phyloP scores from a whole-genome alignment of 371 early-diverging fungal species.

The Astathelohania contejeani region DNA sequence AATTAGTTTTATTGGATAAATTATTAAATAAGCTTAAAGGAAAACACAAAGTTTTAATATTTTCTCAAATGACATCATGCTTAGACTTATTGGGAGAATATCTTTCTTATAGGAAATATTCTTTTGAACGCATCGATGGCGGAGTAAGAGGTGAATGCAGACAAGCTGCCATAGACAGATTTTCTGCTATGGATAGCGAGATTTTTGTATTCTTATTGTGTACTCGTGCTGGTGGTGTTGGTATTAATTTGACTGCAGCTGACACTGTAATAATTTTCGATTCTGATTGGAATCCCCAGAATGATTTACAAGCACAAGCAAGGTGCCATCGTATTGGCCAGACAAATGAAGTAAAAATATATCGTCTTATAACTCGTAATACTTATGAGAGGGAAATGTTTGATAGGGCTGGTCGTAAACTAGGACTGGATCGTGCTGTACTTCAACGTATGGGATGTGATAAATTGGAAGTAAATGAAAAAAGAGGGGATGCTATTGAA shows the following conservation, averaged over 20 bases:
- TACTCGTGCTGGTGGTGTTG: slow-evolving; percentile 78
- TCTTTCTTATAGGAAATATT: slow-evolving; percentile 55
- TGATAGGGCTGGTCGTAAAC: slow-evolving; percentile 74
- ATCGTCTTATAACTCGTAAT: slow-evolving; percentile 68
- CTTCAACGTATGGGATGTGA: slow-evolving; percentile 60
- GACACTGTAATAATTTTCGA: slow-evolving; percentile 84
- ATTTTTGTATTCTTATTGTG: slow-evolving; percentile 69
- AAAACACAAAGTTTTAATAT: slow-evolving; percentile 76
- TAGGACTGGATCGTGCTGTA: slow-evolving; percentile 72
- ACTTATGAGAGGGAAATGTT: slow-evolving; percentile 86
- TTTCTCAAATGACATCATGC: slow-evolving; percentile 71
- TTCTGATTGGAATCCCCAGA: slow-evolving; percentile 88
- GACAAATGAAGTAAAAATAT: slow-evolving; percentile 67
- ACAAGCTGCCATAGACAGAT: slow-evolving; percentile 82
- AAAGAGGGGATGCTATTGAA: slow-evolving; percentile 55
- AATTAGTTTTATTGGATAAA: slow-evolving; percentile 68
- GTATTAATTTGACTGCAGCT: slow-evolving; percentile 83
- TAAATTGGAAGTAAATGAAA: slow-evolving; percentile 24
- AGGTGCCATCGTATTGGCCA: slow-evolving; percentile 86
- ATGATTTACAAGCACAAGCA: slow-evolving; percentile 79
- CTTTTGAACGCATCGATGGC: slow-evolving; percentile 75
- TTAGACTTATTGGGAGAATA: slow-evolving; percentile 76
- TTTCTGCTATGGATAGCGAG: slow-evolving; percentile 61
- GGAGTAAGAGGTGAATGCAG: slow-evolving; percentile 62
- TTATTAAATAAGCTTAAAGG: slow-evolving; percentile 59